Evolutionary conservation across 164 flowering plant genomes (phyloP), one percentile per base, ranked within the genome.

Genomic region (Vitis cinerea): DNA sequence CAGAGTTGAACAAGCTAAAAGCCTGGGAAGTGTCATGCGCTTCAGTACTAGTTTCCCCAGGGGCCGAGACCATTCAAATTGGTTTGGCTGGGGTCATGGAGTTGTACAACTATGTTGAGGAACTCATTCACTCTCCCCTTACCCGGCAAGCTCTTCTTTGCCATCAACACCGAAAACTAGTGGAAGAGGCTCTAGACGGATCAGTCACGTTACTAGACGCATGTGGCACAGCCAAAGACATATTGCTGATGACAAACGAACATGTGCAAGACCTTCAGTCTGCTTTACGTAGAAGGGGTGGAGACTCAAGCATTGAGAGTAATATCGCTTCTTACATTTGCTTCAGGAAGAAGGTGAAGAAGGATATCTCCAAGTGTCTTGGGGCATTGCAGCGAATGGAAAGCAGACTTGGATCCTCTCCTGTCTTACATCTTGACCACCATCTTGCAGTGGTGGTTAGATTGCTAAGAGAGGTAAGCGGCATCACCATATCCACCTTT

Each of bases 201-300:
- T 81, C 84, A 0, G 70, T 78, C 9, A 47, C 23, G n/a, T 27
- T 81, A n/a, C 62, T 81, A 10, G 83, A 81, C 61, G 14, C 76
- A 0, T 78, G 81, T 31, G 63, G 61, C 59, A 9, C 30, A 1
- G 72, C 73, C 6, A 75, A 75, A 63, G 79, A 81, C 31, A 1
- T 64, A 0, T 3, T 75, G 64, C 3, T 57, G 2, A 31, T 19
- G 10, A 48, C 68, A 70, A 78, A 73, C 17, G 68, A 73, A 52
- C 68, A 70, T 19, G 74, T 73, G 8, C 74, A 65, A n/a, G 61
- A 16, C 1, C 64, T 81, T 49, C 79, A 75, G 53, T 81, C 79
- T 3, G 72, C 77, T 49, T 13, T 81, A 1, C 71, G 80, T 0
- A 69, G 83, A 64, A 74, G 61, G 51, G 62, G 76, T 8, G 58